Conservation (phyloP, 2,329 filamentous ascomycete species). For the Chrysosporium queenslandicum region DNA sequence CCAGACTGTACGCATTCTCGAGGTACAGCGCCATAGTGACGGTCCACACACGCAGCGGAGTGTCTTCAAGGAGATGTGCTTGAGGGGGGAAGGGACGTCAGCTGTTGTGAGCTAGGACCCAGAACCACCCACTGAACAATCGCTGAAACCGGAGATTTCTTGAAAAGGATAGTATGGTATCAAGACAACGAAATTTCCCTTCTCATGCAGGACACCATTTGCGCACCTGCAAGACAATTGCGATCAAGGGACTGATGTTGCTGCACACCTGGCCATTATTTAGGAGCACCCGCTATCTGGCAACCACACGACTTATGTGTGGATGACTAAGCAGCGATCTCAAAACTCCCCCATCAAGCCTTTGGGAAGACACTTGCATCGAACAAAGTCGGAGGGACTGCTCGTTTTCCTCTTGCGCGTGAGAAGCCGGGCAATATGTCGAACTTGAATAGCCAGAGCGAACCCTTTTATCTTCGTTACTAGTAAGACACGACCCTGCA, state of each 20-base stretch:
- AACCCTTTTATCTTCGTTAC: slow-evolving; percentile 92
- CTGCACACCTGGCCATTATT: slow-evolving; percentile 11
- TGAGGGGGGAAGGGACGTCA: not conserved
- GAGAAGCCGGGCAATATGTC: slow-evolving; percentile 21
- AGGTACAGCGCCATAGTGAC: slow-evolving; percentile 83
- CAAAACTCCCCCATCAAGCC: not conserved
- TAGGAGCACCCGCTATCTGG: not conserved
- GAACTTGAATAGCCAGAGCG: slow-evolving; percentile 43
- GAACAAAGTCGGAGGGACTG: too few relatives aligned
- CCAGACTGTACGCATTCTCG: slow-evolving; percentile 89
- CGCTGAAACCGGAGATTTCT: not conserved
- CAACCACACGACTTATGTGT: slow-evolving; percentile 24
- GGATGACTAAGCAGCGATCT: slow-evolving; percentile 35
- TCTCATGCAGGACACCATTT: slow-evolving; percentile 31
- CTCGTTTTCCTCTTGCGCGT: not conserved
- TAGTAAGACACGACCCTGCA: slow-evolving; percentile 55
- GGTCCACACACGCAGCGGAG: not conserved
- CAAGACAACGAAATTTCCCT: slow-evolving; percentile 25
- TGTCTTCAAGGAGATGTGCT: not conserved
- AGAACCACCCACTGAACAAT: not conserved
- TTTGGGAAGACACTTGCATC: not conserved
- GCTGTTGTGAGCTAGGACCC: too few relatives aligned
- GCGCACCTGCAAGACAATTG: slow-evolving; percentile 27
- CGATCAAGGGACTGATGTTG: slow-evolving; percentile 4
- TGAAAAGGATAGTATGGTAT: slow-evolving; percentile 22